Percentiles rank a stretch among this genome's conserved stretches.
Evolutionary conservation across 768 basidiomycete genomes (phyloP).

Genomic region (Mycena filopes): DNA sequence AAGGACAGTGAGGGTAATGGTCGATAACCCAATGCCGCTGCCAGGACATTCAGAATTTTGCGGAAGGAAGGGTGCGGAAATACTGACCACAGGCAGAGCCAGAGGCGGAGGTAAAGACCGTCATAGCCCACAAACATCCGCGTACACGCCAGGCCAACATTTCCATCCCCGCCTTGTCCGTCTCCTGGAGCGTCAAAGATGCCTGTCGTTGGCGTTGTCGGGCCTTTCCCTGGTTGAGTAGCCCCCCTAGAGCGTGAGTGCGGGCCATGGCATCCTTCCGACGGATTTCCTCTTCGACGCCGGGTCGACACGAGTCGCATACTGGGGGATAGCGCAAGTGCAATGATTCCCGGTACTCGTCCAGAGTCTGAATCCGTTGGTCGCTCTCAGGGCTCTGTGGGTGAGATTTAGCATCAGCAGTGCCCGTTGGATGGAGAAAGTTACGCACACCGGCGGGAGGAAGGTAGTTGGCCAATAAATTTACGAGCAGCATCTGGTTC

Average conservation of each 20-base stretch:
- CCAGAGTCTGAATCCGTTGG: constrained; percentile 68
- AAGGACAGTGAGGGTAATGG: constrained; percentile 41
- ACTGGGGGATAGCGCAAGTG: constrained; percentile 89
- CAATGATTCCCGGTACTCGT: constrained; percentile 79
- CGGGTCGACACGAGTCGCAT: constrained; percentile 78
- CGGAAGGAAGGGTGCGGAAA: not conserved
- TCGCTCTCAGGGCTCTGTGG: constrained; percentile 80
- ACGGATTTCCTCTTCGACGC: constrained; percentile 84
- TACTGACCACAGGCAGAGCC: constrained; percentile 61
- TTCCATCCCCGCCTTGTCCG: constrained; percentile 58
- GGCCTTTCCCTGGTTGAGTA: constrained; percentile 74
- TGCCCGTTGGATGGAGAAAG: not conserved
- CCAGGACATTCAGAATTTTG: constrained; percentile 2
- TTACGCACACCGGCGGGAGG: constrained; percentile 77
- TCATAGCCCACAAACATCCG: constrained; percentile 72
- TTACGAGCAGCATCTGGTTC: constrained; percentile 90
- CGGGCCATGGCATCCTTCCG: constrained; percentile 86
- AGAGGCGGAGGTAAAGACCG: constrained; percentile 53
- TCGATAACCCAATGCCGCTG: constrained; percentile 48
- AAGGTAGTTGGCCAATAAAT: constrained; percentile 90
- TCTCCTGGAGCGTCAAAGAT: constrained; percentile 51
- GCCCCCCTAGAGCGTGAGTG: constrained; percentile 77
- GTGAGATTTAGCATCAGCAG: not conserved
- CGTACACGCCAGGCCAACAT: constrained; percentile 75
- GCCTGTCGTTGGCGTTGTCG: constrained; percentile 65